Evolutionary conservation across 257 asterid species (phyloP).

Genomic region (Gynochthodes officinalis): DNA sequence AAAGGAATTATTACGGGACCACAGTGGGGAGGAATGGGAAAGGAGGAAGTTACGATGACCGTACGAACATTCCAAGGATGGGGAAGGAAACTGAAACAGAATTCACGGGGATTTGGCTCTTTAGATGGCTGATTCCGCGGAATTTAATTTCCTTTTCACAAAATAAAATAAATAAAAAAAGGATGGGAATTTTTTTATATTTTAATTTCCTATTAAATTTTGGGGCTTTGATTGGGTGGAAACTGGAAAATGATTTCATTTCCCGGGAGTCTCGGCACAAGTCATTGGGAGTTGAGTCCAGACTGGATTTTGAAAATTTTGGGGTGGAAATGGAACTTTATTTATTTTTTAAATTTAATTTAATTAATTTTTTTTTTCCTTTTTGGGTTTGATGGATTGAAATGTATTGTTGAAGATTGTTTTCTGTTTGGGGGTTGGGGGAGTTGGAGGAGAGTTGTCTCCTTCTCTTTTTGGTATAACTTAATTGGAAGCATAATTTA

Average conservation of each 20-base stretch:
- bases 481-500: not conserved
- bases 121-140: constrained; percentile 35
- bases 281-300: constrained; percentile 32
- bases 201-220: not conserved
- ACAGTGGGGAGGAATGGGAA: not conserved
- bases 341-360: not conserved
- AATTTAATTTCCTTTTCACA: constrained; percentile 9
- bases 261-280: constrained; percentile 75
- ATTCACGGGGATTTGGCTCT: constrained; percentile 35
- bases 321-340: not conserved
- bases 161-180: no score
- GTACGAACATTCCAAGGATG: constrained; percentile 45
- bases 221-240: constrained; percentile 17
- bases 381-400: not conserved
- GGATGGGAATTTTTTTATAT: no score
- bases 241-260: constrained; percentile 20
- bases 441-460: not conserved
- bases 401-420: constrained; percentile 31
- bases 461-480: not conserved
- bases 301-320: constrained; percentile 19
- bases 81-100: constrained; percentile 20
- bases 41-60: constrained; percentile 13
- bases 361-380: not conserved
- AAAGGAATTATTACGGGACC: not conserved
- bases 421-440: constrained; percentile 8